Conservation (phyloP, 768 basidiomycete species). For the Trametopsis cervina region DNA sequence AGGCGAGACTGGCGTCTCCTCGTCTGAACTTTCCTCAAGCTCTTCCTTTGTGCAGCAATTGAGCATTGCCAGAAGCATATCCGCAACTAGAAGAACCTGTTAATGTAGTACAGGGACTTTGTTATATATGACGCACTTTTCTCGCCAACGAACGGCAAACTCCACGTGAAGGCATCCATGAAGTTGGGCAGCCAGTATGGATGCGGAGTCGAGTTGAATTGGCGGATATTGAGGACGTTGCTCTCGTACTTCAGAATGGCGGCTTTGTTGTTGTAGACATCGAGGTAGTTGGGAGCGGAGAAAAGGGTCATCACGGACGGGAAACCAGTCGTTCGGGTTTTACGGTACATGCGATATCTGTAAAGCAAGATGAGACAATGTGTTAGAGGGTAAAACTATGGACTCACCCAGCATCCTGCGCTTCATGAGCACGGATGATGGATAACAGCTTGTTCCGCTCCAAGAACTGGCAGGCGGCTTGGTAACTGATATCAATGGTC, state of each 20-base stretch:
- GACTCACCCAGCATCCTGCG: slow-evolving; percentile 92
- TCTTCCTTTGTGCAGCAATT: slow-evolving; percentile 98
- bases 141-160: slow-evolving; percentile 91
- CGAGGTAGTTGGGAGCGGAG: slow-evolving; percentile 96
- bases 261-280: slow-evolving; percentile 98
- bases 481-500: slow-evolving; percentile 52
- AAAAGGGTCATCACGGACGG: slow-evolving; percentile 99
- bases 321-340: slow-evolving; percentile 96
- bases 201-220: slow-evolving; percentile 95
- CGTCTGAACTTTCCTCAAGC: slow-evolving; percentile 67
- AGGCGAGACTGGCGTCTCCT: slow-evolving; percentile 31
- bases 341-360: slow-evolving; percentile 98
- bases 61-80: slow-evolving; percentile 96
- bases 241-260: slow-evolving; percentile 99
- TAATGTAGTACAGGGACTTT: neutral
- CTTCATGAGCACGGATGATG: slow-evolving; percentile 97
- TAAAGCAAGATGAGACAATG: neutral
- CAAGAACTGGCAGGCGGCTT: slow-evolving; percentile 94
- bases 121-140: slow-evolving; percentile 68
- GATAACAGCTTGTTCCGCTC: slow-evolving; percentile 95
- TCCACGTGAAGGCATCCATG: slow-evolving; percentile 98
- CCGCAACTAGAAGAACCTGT: slow-evolving; percentile 61
- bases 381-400: slow-evolving; percentile 2
- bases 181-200: slow-evolving; percentile 96
- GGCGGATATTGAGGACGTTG: slow-evolving; percentile 97